Percentiles rank a stretch among this genome's conserved stretches.
Evolutionary conservation across 108 stramenopile species (phyloP).

Genomic region (Cyclotella atomus): DNA sequence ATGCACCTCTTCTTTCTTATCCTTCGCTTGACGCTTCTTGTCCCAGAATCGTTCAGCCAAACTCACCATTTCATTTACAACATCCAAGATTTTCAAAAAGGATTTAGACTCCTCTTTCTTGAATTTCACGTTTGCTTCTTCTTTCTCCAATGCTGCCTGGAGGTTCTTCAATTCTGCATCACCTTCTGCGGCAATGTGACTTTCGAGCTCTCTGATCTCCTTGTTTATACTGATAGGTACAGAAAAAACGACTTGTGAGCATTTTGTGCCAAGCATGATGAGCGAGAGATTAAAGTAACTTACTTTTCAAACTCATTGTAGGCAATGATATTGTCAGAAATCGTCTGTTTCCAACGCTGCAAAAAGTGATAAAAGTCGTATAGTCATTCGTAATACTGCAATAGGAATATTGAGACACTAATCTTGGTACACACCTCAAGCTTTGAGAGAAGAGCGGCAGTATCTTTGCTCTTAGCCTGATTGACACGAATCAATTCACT

Average conservation of each 20-base stretch:
- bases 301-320: conserved; percentile 23
- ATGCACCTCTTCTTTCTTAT: conserved; percentile 59
- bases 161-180: conserved; percentile 29
- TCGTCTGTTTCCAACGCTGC: conserved; percentile 15
- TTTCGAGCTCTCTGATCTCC: conserved; percentile 62
- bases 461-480: conserved; percentile 3
- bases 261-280: too few relatives aligned
- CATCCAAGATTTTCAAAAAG: conserved; percentile 53
- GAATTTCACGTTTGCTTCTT: conserved; percentile 20
- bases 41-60: conserved; percentile 56
- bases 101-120: conserved; percentile 43
- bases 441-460: background rate
- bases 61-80: conserved; percentile 44
- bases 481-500: conserved; percentile 27
- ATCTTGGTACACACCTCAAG: conserved; percentile 6
- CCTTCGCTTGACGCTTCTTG: conserved; percentile 55
- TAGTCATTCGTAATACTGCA: too few relatives aligned
- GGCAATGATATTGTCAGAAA: conserved; percentile 22
- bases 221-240: conserved; percentile 44
- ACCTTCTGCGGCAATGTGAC: conserved; percentile 44
- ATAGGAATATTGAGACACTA: too few relatives aligned
- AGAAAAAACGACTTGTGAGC: too few relatives aligned
- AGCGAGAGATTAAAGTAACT: background rate
- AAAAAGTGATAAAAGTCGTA: too few relatives aligned
- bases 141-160: conserved; percentile 44